Evolutionary conservation across 805 yeast genomes (phyloP), one percentile per base, ranked within the genome.

Genomic region (Candida parachauliodes): DNA sequence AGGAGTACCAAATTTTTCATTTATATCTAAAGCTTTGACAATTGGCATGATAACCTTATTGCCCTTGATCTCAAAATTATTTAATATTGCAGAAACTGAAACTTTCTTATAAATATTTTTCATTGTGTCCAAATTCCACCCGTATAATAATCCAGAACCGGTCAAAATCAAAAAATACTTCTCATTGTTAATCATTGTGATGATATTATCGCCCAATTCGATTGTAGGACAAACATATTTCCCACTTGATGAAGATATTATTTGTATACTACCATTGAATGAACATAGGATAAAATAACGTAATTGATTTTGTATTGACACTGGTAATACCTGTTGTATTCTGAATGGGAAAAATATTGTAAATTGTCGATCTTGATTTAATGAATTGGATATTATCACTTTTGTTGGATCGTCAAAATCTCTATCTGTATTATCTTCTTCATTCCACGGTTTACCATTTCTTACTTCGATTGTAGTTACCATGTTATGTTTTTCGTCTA

Each of bases 211-310:
- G 0, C 84, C 84, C 3, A 80, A 38, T 48, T 78, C 82, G 8
- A 79, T 51, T 8, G 68, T 54, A 2, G 84, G 80, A 33, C 63
- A 50, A 1, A 69, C 43, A 20, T 62, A 60, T 17, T 70, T 51
- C 0, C 85, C 85, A 5, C 68, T 46, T 5, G 58, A 54, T 0
- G 73, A 62, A 1, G 72, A 55, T 6, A 72, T 47, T 0, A 77
- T 45, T 42, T 73, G 69, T 10, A 81, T 47, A 0, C 76, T 57
- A 0, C 88, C 88, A 21, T 71, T 64, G 32, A 79, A 80, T 0
- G 86, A 77, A 0, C 81, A 68, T 16, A 79, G 52, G 8, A 73
- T 72, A 65, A 81, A 74, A 48, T 63, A 78, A 11, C 51, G 47
- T 8, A 66, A 60, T 17, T 49, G 48, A 3, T 57, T 52, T 25